Evolutionary conservation across 805 yeast genomes (phyloP).

Genomic region (Wickerhamiella parazyma): DNA sequence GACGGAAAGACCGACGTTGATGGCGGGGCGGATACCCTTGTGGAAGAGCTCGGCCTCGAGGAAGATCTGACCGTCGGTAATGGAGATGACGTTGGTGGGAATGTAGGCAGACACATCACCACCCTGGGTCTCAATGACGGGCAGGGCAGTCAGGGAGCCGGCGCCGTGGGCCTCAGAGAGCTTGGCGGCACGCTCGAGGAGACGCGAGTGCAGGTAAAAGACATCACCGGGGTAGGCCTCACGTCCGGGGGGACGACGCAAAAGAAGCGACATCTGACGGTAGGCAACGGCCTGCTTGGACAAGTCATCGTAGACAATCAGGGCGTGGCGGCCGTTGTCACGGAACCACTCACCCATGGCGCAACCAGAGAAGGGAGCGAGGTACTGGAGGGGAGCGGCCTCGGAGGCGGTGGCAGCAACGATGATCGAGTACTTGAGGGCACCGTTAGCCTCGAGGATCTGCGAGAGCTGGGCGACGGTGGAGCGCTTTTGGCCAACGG

Average conservation of each 20-base stretch:
- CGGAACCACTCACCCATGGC: constrained; percentile 99
- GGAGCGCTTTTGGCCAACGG: constrained; percentile 99
- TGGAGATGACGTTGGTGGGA: constrained; percentile 95
- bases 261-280: constrained; percentile 95
- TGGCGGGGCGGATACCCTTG: constrained; percentile 99
- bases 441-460: constrained; percentile 96
- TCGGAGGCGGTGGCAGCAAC: constrained; percentile 99
- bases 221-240: constrained; percentile 97
- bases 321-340: constrained; percentile 97
- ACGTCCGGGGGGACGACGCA: constrained; percentile 96
- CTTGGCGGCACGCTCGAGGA: constrained; percentile 96
- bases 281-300: constrained; percentile 99
- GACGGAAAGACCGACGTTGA: constrained; percentile 98
- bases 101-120: constrained; percentile 98
- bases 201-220: constrained; percentile 89
- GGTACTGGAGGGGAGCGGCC: constrained; percentile 99
- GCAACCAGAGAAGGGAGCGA: constrained; percentile 99
- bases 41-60: constrained; percentile 98
- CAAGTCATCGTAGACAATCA: constrained; percentile 94
- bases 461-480: constrained; percentile 99
- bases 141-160: constrained; percentile 92
- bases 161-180: constrained; percentile 79
- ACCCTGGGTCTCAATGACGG: constrained; percentile 96
- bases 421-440: constrained; percentile 91
- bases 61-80: constrained; percentile 96